Evolutionary conservation across 306 rosid genomes (phyloP), one percentile per base, ranked within the genome.

Genomic region (Erythrophleum fordii): DNA sequence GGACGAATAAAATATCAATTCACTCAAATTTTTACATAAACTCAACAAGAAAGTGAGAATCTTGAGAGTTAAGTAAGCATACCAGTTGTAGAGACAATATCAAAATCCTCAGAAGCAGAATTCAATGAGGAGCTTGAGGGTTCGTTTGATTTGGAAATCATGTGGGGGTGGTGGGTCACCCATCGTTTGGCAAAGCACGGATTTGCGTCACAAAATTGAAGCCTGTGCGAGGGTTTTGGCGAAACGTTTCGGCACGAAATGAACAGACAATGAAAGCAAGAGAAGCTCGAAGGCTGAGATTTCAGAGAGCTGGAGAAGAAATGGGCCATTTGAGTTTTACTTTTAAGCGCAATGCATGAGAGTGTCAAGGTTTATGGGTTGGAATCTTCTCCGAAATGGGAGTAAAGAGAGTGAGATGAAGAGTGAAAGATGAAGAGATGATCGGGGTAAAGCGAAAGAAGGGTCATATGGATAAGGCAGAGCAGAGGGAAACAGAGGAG

Each of bases 31-130:
- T 37, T 66, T 56, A 75, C 14, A 64, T 2, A 58, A 77, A 61
- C 73, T 77, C 75, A 72, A 42, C 0, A 58, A 75, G 48, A 74
- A 56, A 17, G 5, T 11, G 23, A 58, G 69, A 42, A 26, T n/a
- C 35, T 86, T 53, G 76, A 71, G 72, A 75, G 69, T 13, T 20
- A 76, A 49, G 52, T 34, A 8, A 79, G 5, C 85, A n/a, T 81
- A 91, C 95, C 88, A 18, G 84, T 83, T 59, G 87, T 65, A 59
- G 91, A 84, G 46, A 91, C 20, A 69, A 91, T 22, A 49, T 34
- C 69, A 28, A 84, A 55, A 10, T 91, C 87, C 5, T 82, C 79
- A 44, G 91, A 76, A 65, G 12, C 66, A 76, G 71, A 74, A 71
- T 29, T 29, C 2, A 71, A 58, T 10, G 83, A 80, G 11, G 88